Conservation (phyloP, 176 grass and related monocot genomes). For the Musa acuminata region DNA sequence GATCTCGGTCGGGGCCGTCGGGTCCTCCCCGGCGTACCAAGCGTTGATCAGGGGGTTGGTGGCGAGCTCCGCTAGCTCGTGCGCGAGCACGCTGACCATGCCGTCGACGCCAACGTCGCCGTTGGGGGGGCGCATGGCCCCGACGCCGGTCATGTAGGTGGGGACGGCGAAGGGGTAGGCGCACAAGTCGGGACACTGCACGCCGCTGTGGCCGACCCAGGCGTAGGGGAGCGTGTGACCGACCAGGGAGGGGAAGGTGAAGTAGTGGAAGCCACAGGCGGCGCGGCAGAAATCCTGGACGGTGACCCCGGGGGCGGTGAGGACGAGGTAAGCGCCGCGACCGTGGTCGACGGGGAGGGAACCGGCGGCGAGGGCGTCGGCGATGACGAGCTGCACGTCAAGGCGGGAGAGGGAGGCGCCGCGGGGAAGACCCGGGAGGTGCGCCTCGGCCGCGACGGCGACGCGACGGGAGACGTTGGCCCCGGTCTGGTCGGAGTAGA, state of each 20-base stretch:
- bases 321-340: slow-evolving; percentile 8
- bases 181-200: slow-evolving; percentile 10
- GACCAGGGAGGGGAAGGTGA: slow-evolving; percentile 5
- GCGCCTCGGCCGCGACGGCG: slow-evolving; percentile 7
- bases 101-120: slow-evolving; percentile 66
- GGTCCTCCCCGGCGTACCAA: slow-evolving; percentile 80
- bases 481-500: slow-evolving; percentile 17
- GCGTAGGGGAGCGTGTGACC: slow-evolving; percentile 11
- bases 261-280: slow-evolving; percentile 13
- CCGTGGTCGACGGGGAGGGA: slow-evolving; percentile 14
- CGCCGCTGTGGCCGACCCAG: slow-evolving; percentile 13
- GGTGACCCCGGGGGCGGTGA: slow-evolving; percentile 3
- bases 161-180: slow-evolving; percentile 80
- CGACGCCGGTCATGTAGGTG: slow-evolving; percentile 37
- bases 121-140: slow-evolving; percentile 47
- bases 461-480: slow-evolving; percentile 8
- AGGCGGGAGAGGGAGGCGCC: slow-evolving; percentile 12
- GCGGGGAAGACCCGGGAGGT: neutral
- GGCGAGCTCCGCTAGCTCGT: slow-evolving; percentile 80
- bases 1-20: slow-evolving; percentile 64
- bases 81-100: slow-evolving; percentile 90
- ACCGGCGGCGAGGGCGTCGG: neutral
- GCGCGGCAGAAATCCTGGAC: slow-evolving; percentile 13
- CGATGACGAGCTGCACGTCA: slow-evolving; percentile 1
- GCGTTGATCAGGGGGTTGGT: slow-evolving; percentile 83